Evolutionary conservation across 305 asterid species (phyloP), one percentile per base, ranked within the genome.

Genomic region (Solanum hybrid): DNA sequence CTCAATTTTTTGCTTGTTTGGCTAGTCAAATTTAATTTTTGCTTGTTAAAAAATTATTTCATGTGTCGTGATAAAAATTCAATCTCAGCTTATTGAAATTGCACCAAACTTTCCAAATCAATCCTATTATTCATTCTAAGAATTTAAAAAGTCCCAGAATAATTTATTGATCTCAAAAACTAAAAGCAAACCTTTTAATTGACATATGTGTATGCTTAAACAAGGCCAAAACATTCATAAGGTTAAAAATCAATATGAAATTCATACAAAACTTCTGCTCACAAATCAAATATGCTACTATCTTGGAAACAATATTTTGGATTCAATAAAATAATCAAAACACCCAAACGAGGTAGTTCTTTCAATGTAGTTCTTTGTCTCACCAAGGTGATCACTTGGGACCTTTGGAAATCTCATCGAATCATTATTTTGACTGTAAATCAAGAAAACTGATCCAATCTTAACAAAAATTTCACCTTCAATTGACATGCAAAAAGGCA

Each of bases 381-480:
- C 94, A 2, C 46, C 46, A 88, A 90, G 20, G 31, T 7, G 76
- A 24, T 10, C 84, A 13, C 83, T 46, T 51, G 88, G 73, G 18
- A 90, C 90, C 84, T 64, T 85, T 11, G 77, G 91, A 88, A 16
- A 64, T 89, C 92, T 91, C 31, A 89, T 40, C 14, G 61, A 64
- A 24, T 88, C 51, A 46, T 88, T 92, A 81, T 90, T 91, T 0
- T 92, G 92, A 91, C 94, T 76, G 86, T 94, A 94, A 34, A 92
- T 90, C 2, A 92, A 82, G 29, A 95, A 67, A 31, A 42, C 24
- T 22, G 61, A 20, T 37, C 87, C 92, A 34, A 42, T 26, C n/a
- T 79, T 87, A 92, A 95, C 76, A 80, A 94, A 36, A 28, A 94
- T 39, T 35, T 93, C 93, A 84, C 94, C 94, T 83, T 91, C 67